Base-by-base conservation (phyloP, 139 green algal genomes). In the Deuterostichococcus epilithicus region DNA sequence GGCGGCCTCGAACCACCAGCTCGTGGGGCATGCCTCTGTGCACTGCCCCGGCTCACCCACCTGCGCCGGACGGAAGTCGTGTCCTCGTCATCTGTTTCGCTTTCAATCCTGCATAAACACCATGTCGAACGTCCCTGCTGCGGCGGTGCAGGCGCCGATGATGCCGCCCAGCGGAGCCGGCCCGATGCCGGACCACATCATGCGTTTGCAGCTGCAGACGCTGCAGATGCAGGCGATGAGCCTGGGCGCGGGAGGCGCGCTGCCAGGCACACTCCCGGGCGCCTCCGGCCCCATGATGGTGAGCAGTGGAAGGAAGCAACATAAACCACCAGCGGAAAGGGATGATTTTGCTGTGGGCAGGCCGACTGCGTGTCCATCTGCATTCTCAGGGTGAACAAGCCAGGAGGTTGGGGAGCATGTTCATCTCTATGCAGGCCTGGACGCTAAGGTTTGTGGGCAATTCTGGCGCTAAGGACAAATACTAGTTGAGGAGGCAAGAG, bases 131-230 rank as follows among this genome's bases (percentile, higher is more conserved):
- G 36, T 52, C 25, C 18, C 2, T 45, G 33, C 68, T 30, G 68
- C 34, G 30, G 5, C 26, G 47, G 35, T 60, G 74, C 30, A 79
- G 71, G 65, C 38, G 37, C 32, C 23, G 36, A 10, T 30, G 44
- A 1, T 66, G 74, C n/a, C 68, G 71, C 2, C 74, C 52, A 22
- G 69, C 32, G 59, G 26, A 23, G 20, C 67, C 38, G 28, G 59
- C 38, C n/a, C 70, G 30, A 37, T 52, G 35, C 38, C 74, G 52
- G 52, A 73, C 10, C 74, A 79, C 63, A 66, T 79, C 32, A 79
- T 79, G 35, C 33, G 76, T n/a, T 74, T 77, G 36, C 78, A 83
- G n/a, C 65, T 80, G 44, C 78, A 83, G 26, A 65, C 66, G 22
- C 73, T 82, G 45, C 58, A 79, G 18, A 36, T 79, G 74, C 74